Percentiles rank a stretch among this genome's conserved stretches.
Conservation (phyloP, 1,284 basidiomycete species). For the Sanguinoderma infundibulare region DNA sequence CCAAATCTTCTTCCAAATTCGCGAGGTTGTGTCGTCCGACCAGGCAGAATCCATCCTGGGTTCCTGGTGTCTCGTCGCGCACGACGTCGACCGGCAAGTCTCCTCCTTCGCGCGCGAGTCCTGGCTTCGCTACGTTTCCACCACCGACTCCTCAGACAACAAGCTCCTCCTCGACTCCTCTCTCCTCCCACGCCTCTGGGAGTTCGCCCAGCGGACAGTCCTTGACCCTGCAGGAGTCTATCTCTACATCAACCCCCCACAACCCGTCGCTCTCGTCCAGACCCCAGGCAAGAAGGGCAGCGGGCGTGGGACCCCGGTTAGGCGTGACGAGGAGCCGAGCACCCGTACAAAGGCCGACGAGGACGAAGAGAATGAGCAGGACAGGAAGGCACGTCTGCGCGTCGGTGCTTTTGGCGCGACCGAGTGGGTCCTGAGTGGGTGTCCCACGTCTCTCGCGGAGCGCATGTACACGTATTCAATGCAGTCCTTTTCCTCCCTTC, state of each 20-base stretch:
- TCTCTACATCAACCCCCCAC: constrained; percentile 68
- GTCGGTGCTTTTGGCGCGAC: constrained; percentile 75
- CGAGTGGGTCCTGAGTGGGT: constrained; percentile 66
- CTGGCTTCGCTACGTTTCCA: constrained; percentile 54
- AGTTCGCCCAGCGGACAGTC: constrained; percentile 58
- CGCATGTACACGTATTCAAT: constrained; percentile 16
- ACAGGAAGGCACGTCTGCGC: constrained; percentile 73
- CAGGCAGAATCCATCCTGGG: constrained; percentile 79
- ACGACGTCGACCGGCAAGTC: constrained; percentile 76
- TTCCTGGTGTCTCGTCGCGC: constrained; percentile 77
- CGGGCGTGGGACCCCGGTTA: constrained; percentile 37
- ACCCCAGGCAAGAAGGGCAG: constrained; percentile 33
- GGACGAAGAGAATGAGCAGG: constrained; percentile 66
- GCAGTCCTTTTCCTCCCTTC: constrained; percentile 3
- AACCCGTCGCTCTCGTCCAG: constrained; percentile 40
- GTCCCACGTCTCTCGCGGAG: constrained; percentile 16
- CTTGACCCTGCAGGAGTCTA: constrained; percentile 74
- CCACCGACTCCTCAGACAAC: constrained; percentile 19
- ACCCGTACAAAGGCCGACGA: constrained; percentile 52
- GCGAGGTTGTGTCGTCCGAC: constrained; percentile 54
- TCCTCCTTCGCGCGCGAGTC: constrained; percentile 52
- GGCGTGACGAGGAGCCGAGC: constrained; percentile 34
- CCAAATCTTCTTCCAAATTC: constrained; percentile 63
- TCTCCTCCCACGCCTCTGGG: constrained; percentile 41
- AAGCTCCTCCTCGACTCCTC: constrained; percentile 44